Conservation (phyloP, 768 basidiomycete species). For the Lactarius indigo region DNA sequence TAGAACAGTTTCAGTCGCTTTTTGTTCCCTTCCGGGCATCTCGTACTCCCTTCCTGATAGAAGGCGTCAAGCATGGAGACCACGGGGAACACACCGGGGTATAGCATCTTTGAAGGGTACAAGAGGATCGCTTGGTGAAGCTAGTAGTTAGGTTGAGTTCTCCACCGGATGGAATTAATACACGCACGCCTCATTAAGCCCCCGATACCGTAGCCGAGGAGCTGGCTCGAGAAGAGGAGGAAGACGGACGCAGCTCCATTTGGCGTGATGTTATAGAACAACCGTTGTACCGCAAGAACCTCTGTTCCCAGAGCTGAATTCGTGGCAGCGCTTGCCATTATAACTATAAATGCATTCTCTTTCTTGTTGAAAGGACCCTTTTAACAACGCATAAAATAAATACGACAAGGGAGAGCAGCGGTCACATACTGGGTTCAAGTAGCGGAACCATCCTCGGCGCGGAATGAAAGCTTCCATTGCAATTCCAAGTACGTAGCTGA, state of each 20-base stretch:
- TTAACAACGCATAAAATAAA: conserved; percentile 5
- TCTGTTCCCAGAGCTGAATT: conserved; percentile 53
- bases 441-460: conserved; percentile 41
- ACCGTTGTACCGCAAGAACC: conserved; percentile 47
- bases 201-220: conserved; percentile 52
- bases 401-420: neutral
- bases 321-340: conserved; percentile 54
- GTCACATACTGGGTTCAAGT: conserved; percentile 49
- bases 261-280: conserved; percentile 46
- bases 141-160: neutral
- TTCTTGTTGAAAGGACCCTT: conserved; percentile 59
- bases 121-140: conserved; percentile 40
- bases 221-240: conserved; percentile 35
- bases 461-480: conserved; percentile 47
- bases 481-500: conserved; percentile 50
- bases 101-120: conserved; percentile 53
- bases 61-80: conserved; percentile 49
- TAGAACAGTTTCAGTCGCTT: conserved; percentile 49
- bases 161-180: neutral
- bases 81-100: conserved; percentile 43
- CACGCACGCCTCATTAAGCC: conserved; percentile 47
- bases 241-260: conserved; percentile 45
- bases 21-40: conserved; percentile 25
- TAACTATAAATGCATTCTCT: conserved; percentile 55
- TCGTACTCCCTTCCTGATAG: conserved; percentile 39